Evolutionary conservation across 2,329 filamentous ascomycete species (phyloP).

Genomic region (Aureobasidium sp.): DNA sequence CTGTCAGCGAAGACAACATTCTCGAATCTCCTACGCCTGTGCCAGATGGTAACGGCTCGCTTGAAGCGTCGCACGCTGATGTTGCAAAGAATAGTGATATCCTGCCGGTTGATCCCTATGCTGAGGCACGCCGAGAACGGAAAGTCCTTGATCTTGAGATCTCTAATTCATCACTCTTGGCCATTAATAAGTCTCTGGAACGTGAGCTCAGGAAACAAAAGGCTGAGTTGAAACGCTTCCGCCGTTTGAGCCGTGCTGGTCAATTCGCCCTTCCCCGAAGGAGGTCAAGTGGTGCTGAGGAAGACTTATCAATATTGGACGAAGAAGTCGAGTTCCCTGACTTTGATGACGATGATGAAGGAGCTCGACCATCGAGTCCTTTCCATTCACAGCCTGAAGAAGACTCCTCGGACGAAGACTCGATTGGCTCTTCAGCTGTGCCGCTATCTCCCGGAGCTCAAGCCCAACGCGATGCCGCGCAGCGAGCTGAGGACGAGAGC

Average conservation of each 20-base stretch:
- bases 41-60: background rate
- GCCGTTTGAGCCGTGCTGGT: conserved; percentile 76
- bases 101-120: conserved; percentile 63
- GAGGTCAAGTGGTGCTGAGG: background rate
- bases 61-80: background rate
- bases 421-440: conserved; percentile 23
- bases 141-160: conserved; percentile 97
- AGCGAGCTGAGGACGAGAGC: conserved; percentile 70
- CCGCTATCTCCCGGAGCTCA: conserved; percentile 32
- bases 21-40: background rate
- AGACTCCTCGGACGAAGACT: conserved; percentile 28
- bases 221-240: conserved; percentile 75
- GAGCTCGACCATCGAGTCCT: conserved; percentile 22
- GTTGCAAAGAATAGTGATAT: conserved; percentile 23
- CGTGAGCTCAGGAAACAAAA: conserved; percentile 87
- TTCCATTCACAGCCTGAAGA: conserved; percentile 16
- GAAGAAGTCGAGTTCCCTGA: conserved; percentile 33
- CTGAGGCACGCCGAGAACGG: conserved; percentile 82
- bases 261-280: conserved; percentile 53
- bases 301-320: conserved; percentile 17
- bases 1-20: background rate
- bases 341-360: conserved; percentile 27
- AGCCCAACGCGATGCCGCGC: conserved; percentile 38
- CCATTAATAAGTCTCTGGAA: conserved; percentile 90
- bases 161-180: conserved; percentile 87